Percentiles rank a stretch among this genome's conserved stretches.
Evolutionary conservation across 1,284 basidiomycete species (phyloP).

Genomic region (Ustilago bromivora): DNA sequence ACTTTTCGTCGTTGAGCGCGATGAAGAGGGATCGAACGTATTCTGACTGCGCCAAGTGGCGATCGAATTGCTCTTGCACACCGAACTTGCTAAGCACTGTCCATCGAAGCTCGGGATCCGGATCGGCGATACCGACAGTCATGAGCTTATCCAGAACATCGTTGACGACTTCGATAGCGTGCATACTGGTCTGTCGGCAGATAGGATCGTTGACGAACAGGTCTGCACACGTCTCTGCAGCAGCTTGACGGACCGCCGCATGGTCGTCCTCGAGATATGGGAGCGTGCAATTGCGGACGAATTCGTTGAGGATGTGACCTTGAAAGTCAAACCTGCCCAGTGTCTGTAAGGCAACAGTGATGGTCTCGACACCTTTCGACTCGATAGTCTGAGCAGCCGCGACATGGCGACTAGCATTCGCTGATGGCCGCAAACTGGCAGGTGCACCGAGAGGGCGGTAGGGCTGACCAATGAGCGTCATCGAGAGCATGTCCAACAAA

Average conservation of each 20-base stretch:
- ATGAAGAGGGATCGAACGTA: slow-evolving; percentile 97
- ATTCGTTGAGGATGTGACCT: slow-evolving; percentile 90
- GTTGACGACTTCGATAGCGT: slow-evolving; percentile 96
- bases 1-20: slow-evolving; percentile 96
- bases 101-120: slow-evolving; percentile 70
- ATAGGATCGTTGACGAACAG: slow-evolving; percentile 92
- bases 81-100: slow-evolving; percentile 86
- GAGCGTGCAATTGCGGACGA: slow-evolving; percentile 90
- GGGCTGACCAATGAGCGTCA: slow-evolving; percentile 64
- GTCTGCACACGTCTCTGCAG: slow-evolving; percentile 91
- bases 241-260: slow-evolving; percentile 87
- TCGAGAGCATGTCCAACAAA: slow-evolving; percentile 63
- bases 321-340: slow-evolving; percentile 94
- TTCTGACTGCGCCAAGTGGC: slow-evolving; percentile 97
- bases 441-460: slow-evolving; percentile 65
- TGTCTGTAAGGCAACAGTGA: slow-evolving; percentile 87
- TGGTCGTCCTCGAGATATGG: slow-evolving; percentile 95
- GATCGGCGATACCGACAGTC: slow-evolving; percentile 96
- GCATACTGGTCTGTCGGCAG: slow-evolving; percentile 93
- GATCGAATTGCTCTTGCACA: slow-evolving; percentile 93
- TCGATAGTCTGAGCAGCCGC: slow-evolving; percentile 72
- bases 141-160: slow-evolving; percentile 97
- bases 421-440: slow-evolving; percentile 33
- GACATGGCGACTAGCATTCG: slow-evolving; percentile 47
- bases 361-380: slow-evolving; percentile 75